Evolutionary conservation across 768 basidiomycete species (phyloP).

Genomic region (Pleurotus sapidus): DNA sequence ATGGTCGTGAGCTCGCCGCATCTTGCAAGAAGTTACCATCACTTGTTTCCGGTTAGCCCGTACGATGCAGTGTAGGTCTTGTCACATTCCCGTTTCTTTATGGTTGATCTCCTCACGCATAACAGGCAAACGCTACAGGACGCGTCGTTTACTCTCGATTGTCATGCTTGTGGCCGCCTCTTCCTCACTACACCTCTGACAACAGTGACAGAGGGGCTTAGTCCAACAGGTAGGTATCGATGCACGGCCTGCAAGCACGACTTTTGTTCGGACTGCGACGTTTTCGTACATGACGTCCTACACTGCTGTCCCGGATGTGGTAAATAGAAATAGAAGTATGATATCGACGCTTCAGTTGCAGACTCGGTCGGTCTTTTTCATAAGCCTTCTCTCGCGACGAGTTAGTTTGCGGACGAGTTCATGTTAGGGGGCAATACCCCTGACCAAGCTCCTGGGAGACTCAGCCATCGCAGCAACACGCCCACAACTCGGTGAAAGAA

Average conservation of each 20-base stretch:
- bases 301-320: conserved; percentile 93
- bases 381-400: too few relatives aligned
- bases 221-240: conserved; percentile 82
- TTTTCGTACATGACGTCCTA: conserved; percentile 92
- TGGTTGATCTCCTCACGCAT: conserved; percentile 5
- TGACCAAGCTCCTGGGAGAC: too few relatives aligned
- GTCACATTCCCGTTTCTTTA: conserved; percentile 1
- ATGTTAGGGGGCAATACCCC: too few relatives aligned
- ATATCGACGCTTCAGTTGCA: too few relatives aligned
- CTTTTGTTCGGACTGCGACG: conserved; percentile 95
- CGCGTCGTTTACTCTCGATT: conserved; percentile 35
- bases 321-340: conserved; percentile 28
- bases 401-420: too few relatives aligned
- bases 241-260: conserved; percentile 84
- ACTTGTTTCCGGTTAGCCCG: conserved; percentile 90
- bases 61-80: conserved; percentile 76
- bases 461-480: too few relatives aligned
- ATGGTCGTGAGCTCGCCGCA: conserved; percentile 99
- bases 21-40: conserved; percentile 93
- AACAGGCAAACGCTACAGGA: conserved; percentile 38
- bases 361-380: too few relatives aligned
- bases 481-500: too few relatives aligned
- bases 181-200: conserved; percentile 51
- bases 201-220: conserved; percentile 61
- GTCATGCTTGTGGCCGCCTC: conserved; percentile 76